These are phyloP conservation scores for Phoma sp. DNA, from an alignment of 2,329 filamentous ascomycete species.

Conservation along the genomic window DNA sequence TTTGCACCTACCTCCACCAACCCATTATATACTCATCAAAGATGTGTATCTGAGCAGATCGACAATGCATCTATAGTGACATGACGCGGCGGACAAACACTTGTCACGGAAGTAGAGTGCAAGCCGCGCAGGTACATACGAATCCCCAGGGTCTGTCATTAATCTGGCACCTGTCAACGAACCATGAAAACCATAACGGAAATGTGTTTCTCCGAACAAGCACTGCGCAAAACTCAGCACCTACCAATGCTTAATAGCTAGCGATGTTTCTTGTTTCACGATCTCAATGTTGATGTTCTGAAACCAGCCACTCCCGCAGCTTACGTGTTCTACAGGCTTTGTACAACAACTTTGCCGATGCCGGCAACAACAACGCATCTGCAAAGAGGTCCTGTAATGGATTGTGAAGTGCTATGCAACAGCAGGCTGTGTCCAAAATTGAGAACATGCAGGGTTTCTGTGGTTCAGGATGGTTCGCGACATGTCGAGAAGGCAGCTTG, in stretches of 20 bases:
- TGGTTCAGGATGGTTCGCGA: not conserved
- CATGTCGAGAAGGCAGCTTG: not conserved
- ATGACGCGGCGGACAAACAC: constrained; percentile 10
- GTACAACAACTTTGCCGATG: not conserved
- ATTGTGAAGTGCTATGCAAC: not conserved
- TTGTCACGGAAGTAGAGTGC: not conserved
- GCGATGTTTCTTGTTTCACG: constrained; percentile 6
- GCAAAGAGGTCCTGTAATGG: not conserved
- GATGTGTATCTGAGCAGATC: not conserved
- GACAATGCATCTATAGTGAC: not conserved
- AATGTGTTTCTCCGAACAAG: constrained; percentile 3
- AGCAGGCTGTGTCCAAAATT: not conserved
- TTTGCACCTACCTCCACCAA: not conserved
- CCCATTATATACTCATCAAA: not conserved
- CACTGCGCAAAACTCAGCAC: constrained; percentile 1
- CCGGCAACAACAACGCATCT: not conserved
- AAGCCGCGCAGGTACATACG: constrained; percentile 5
- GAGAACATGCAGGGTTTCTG: not conserved
- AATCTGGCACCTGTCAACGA: constrained; percentile 6
- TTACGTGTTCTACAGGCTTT: constrained; percentile 14
- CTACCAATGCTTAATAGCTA: not conserved
- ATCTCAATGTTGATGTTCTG: constrained; percentile 8
- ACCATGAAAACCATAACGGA: not conserved
- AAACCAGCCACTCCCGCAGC: constrained; percentile 17
- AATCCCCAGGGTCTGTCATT: constrained; percentile 8